phyloP scores from a whole-genome alignment of 495 filamentous ascomycete genomes.

The Tuber calosporum region DNA sequence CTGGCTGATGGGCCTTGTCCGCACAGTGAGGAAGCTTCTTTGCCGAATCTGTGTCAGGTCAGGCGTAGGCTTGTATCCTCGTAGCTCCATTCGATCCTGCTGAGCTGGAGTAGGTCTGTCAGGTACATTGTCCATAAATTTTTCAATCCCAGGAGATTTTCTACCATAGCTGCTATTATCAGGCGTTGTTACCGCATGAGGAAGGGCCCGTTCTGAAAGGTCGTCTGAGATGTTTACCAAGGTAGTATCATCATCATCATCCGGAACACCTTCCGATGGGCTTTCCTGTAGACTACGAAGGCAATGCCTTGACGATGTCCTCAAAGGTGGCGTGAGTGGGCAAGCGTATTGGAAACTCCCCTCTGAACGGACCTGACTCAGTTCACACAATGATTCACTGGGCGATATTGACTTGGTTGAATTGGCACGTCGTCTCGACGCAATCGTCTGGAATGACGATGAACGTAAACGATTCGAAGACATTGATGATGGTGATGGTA shows the following conservation, averaged over 20 bases:
- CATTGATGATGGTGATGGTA: neutral
- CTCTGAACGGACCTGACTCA: slow-evolving; percentile 16
- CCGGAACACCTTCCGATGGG: slow-evolving; percentile 26
- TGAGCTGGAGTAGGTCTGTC: slow-evolving; percentile 17
- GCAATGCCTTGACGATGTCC: slow-evolving; percentile 31
- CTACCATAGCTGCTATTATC: slow-evolving; percentile 27
- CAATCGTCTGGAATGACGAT: slow-evolving; percentile 21
- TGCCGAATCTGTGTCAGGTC: slow-evolving; percentile 31
- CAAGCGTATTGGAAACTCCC: slow-evolving; percentile 23
- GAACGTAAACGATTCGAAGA: slow-evolving; percentile 11
- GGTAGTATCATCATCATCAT: slow-evolving; percentile 16
- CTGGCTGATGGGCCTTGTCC: slow-evolving; percentile 35
- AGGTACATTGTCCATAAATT: slow-evolving; percentile 14
- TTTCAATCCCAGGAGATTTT: slow-evolving; percentile 31
- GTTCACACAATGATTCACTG: slow-evolving; percentile 22
- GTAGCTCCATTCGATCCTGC: slow-evolving; percentile 24
- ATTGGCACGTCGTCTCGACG: slow-evolving; percentile 31
- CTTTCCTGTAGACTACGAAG: slow-evolving; percentile 36
- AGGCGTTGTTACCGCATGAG: slow-evolving; percentile 33
- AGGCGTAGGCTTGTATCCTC: slow-evolving; percentile 31
- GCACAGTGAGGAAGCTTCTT: slow-evolving; percentile 30
- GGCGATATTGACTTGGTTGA: slow-evolving; percentile 31
- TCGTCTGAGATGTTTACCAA: neutral
- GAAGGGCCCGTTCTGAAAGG: slow-evolving; percentile 7
- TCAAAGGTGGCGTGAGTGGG: slow-evolving; percentile 28